Percentiles rank a stretch among this genome's conserved stretches.
These are phyloP conservation scores for Arachis hypogaea DNA, from an alignment of 306 rosid species.

Conservation along the genomic window DNA sequence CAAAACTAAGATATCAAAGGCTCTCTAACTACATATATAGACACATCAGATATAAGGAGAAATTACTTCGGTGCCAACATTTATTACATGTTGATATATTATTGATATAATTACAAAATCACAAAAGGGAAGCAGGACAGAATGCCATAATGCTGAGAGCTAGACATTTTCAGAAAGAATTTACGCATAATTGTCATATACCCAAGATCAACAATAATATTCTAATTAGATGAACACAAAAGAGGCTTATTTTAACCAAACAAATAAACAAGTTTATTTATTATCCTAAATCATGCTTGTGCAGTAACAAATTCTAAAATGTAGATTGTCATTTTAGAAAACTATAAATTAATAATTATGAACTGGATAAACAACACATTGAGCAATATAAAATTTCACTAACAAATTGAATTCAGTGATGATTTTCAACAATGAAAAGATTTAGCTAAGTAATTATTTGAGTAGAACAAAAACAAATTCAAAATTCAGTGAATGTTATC, in stretches of 20 bases:
- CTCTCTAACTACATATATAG: neutral
- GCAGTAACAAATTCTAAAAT: slow-evolving; percentile 13
- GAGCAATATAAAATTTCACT: neutral
- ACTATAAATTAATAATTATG: slow-evolving; percentile 12
- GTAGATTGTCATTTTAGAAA: slow-evolving; percentile 1
- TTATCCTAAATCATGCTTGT: neutral
- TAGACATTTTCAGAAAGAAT: slow-evolving; percentile 5
- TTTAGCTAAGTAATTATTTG: too few relatives aligned
- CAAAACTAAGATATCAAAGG: slow-evolving; percentile 19
- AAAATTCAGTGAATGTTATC: too few relatives aligned
- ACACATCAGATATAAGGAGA: slow-evolving; percentile 5
- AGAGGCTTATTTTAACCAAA: slow-evolving; percentile 14
- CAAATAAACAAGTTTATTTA: neutral
- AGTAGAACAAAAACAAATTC: too few relatives aligned
- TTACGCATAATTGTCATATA: neutral
- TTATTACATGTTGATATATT: slow-evolving; percentile 1
- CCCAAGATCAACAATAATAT: slow-evolving; percentile 1
- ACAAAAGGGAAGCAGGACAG: slow-evolving; percentile 13
- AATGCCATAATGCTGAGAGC: neutral
- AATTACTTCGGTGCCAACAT: slow-evolving; percentile 71
- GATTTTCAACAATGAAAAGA: too few relatives aligned
- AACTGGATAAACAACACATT: slow-evolving; percentile 11
- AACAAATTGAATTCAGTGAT: too few relatives aligned
- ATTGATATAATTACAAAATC: neutral
- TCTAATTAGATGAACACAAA: neutral